Conservation (phyloP, 805 yeast species). For the Starmerella riodocensis region DNA sequence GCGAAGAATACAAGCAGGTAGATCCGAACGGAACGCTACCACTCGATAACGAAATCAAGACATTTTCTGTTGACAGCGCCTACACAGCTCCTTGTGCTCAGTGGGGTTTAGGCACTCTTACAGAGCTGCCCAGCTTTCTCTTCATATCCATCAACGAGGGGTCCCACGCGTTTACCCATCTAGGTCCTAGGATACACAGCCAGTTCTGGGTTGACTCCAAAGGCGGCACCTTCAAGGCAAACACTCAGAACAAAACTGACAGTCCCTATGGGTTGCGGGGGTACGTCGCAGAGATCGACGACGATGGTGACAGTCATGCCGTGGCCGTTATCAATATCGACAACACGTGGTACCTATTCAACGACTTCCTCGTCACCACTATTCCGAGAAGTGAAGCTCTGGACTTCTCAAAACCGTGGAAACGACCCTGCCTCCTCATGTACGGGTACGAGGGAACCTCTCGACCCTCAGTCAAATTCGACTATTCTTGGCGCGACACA, state of each 20-base stretch:
- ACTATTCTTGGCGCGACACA: conserved; percentile 36
- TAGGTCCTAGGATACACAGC: not conserved
- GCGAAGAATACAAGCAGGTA: conserved; percentile 8
- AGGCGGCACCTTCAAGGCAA: conserved; percentile 4
- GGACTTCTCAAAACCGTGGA: conserved; percentile 64
- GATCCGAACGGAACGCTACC: conserved; percentile 2
- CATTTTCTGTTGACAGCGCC: not conserved
- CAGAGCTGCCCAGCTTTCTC: conserved; percentile 45
- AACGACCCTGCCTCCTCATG: conserved; percentile 40
- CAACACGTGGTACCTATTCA: conserved; percentile 62
- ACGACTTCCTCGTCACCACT: conserved; percentile 76
- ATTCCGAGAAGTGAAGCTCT: conserved; percentile 67
- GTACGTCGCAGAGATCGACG: conserved; percentile 27
- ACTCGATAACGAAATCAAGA: not conserved
- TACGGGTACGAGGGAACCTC: conserved; percentile 18
- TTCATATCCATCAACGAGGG: conserved; percentile 10
- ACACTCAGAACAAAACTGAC: not conserved
- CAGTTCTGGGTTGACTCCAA: not conserved
- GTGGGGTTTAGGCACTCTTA: not conserved
- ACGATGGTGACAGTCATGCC: conserved; percentile 25
- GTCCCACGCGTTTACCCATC: not conserved
- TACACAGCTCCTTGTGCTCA: not conserved
- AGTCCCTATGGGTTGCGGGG: conserved; percentile 24
- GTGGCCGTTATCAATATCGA: conserved; percentile 27
- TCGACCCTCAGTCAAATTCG: conserved; percentile 24